A percentile compares a stretch with the other conserved stretches of the same genome.
phyloP scores from a whole-genome alignment of 2,329 filamentous ascomycete genomes.

The Aspergillus thermomutatus region DNA sequence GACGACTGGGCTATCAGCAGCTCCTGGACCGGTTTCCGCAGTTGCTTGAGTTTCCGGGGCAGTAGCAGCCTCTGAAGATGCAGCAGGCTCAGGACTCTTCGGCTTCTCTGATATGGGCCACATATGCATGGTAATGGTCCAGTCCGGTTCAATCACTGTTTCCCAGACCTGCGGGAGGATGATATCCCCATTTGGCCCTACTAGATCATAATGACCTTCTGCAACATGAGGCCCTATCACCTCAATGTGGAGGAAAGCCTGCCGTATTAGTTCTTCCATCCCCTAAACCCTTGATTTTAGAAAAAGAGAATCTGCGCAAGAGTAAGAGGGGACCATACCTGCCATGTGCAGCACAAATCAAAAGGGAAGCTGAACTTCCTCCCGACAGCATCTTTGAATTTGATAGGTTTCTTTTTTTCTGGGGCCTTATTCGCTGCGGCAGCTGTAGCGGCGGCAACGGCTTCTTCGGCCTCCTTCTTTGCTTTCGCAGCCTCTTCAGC shows the following conservation, averaged over 20 bases:
- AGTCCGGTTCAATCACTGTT: slow-evolving; percentile 74
- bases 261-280: slow-evolving; percentile 82
- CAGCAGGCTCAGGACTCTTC: slow-evolving; percentile 38
- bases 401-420: slow-evolving; percentile 69
- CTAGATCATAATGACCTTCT: slow-evolving; percentile 74
- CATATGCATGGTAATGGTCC: slow-evolving; percentile 66
- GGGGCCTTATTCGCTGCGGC: slow-evolving; percentile 39
- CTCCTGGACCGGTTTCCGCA: slow-evolving; percentile 15
- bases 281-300: slow-evolving; percentile 50
- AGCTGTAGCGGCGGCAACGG: slow-evolving; percentile 31
- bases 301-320: slow-evolving; percentile 14
- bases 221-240: slow-evolving; percentile 72
- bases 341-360: slow-evolving; percentile 78
- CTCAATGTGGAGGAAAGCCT: slow-evolving; percentile 77
- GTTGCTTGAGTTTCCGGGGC: slow-evolving; percentile 21
- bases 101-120: slow-evolving; percentile 58
- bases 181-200: slow-evolving; percentile 76
- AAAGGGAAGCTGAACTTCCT: slow-evolving; percentile 92
- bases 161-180: slow-evolving; percentile 81
- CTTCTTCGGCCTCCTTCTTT: slow-evolving; percentile 27
- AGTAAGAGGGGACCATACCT: slow-evolving; percentile 54
- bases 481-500: background rate
- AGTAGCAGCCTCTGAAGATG: slow-evolving; percentile 19
- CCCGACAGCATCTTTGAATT: slow-evolving; percentile 87
- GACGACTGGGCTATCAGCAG: slow-evolving; percentile 14